phyloP scores from a whole-genome alignment of 1,139 yeast genomes.

The Ashbya aceris region DNA sequence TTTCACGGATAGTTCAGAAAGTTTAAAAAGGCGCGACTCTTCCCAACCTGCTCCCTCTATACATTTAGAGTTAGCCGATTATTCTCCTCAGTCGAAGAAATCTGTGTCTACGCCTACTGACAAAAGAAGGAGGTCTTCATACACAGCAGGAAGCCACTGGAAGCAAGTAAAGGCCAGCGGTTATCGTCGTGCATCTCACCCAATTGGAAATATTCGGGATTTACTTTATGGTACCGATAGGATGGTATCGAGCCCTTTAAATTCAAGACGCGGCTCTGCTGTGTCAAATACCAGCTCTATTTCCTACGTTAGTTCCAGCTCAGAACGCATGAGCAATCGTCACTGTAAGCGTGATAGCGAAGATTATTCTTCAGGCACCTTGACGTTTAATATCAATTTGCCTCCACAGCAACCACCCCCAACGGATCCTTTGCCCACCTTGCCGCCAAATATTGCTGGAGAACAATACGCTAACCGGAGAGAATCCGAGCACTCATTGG shows the following conservation, averaged over 20 bases:
- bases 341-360: slow-evolving; percentile 10
- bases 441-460: slow-evolving; percentile 24
- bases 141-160: slow-evolving; percentile 6
- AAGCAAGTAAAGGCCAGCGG: neutral
- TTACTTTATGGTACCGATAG: neutral
- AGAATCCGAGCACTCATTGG: slow-evolving; percentile 4
- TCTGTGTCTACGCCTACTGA: slow-evolving; percentile 1
- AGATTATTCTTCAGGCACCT: slow-evolving; percentile 1
- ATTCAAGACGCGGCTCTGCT: slow-evolving; percentile 29
- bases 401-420: slow-evolving; percentile 54
- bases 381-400: slow-evolving; percentile 27
- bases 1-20: slow-evolving; percentile 38
- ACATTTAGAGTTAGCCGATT: neutral
- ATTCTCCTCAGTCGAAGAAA: neutral
- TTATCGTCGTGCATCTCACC: slow-evolving; percentile 26
- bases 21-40: slow-evolving; percentile 2
- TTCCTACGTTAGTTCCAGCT: slow-evolving; percentile 28
- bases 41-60: slow-evolving; percentile 3
- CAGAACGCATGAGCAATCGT: slow-evolving; percentile 25
- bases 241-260: slow-evolving; percentile 11
- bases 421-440: slow-evolving; percentile 38
- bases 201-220: slow-evolving; percentile 7
- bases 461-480: neutral
- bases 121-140: slow-evolving; percentile 20
- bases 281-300: slow-evolving; percentile 27